Evolutionary conservation across 1,284 basidiomycete species (phyloP).

Genomic region (Ceratobasidium sp.): DNA sequence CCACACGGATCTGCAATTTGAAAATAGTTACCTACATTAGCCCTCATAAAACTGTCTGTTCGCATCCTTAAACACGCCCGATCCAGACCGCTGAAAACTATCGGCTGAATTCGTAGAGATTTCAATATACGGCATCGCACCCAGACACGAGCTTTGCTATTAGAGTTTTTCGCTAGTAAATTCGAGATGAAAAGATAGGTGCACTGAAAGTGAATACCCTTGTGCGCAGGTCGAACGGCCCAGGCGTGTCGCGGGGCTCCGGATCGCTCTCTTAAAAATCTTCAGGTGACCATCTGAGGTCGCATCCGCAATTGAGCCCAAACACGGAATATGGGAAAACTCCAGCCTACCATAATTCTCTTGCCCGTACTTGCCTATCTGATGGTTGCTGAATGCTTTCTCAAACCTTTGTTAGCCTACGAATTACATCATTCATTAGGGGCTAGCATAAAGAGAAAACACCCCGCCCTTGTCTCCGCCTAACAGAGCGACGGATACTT

Average conservation of each 20-base stretch:
- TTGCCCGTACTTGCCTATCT: neutral
- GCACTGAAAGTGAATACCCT: slow-evolving; percentile 23
- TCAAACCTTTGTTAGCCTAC: slow-evolving; percentile 4
- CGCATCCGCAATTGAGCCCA: slow-evolving; percentile 4
- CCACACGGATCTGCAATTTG: neutral
- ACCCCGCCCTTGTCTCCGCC: neutral
- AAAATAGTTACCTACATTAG: neutral
- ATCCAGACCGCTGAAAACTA: neutral
- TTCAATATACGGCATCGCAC: neutral
- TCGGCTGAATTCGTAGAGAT: neutral
- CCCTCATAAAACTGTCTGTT: neutral
- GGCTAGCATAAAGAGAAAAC: neutral
- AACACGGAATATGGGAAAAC: neutral
- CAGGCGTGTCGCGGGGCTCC: slow-evolving; percentile 35
- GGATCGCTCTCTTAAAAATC: neutral
- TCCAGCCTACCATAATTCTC: neutral
- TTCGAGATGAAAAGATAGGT: neutral
- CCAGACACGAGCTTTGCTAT: neutral
- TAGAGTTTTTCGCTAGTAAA: neutral
- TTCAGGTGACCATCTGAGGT: neutral
- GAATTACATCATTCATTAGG: slow-evolving; percentile 20
- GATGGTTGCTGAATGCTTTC: neutral
- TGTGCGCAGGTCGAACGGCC: slow-evolving; percentile 17
- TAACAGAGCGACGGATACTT: neutral
- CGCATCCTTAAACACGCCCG: neutral